Base-by-base conservation (phyloP, 306 rosid genomes). In the Bauhinia variegata region DNA sequence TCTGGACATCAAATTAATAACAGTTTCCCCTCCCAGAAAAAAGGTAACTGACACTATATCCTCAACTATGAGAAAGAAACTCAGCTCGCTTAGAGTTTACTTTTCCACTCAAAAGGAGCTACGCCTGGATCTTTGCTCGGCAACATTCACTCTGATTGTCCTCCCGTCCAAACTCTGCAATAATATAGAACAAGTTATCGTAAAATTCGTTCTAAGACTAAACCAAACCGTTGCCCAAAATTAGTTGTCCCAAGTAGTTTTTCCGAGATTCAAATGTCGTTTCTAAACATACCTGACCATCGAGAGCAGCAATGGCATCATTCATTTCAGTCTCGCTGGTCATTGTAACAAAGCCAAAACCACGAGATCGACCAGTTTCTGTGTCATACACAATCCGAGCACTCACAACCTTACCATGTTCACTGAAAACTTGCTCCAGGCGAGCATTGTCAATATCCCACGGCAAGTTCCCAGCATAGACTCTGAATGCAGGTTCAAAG, bases 311-410 rank as follows among this genome's bases (percentile, higher is more conserved):
- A 78, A 93, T 86, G 73, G 97, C 97, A 57, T 82, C 90, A 67
- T 88, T 87, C 90, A 83, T 75, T 48, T 84, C 99, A 32, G 79
- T 54, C 68, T 88, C 99, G 55, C 71, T 76, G 55, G 91, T 52
- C 95, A 93, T 83, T 56, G 88, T 79, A 42, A 93, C 99, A 70
- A 93, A 90, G 72, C 95, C 99, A 80, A 93, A 93, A 43, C 99
- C 99, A 34, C 99, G 99, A 4, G 99, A 93, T 48, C 99, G 88
- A 60, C 97, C 91, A 10, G 86, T 89, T 39, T 93, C 98, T 70
- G 95, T 78, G 83, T 93, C 98, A 32, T 16, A 86, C 64, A 93
- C 83, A 48, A 93, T 77, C 41, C 95, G 88, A 6, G 96, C 98
- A 5, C 71, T 83, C 36, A 74, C 84, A 50, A 93, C 92, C 55